Conservation (phyloP, 345 rosid genomes). For the Citrus reticulata region DNA sequence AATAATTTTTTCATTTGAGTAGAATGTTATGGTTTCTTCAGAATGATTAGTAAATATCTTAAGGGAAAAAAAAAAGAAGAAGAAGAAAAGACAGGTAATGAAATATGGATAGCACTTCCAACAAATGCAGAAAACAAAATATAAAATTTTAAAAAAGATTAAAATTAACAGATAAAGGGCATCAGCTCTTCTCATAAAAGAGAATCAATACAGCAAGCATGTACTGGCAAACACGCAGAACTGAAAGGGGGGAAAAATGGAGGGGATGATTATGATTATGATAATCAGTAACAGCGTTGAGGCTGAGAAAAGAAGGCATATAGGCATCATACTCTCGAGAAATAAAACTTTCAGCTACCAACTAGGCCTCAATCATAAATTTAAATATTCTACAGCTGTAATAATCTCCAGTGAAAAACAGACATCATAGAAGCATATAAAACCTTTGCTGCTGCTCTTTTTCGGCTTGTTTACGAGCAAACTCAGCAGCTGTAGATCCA, state of each 20-base stretch:
- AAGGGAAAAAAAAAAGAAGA: not conserved
- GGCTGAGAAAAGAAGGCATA: not conserved
- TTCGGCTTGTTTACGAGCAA: conserved; percentile 81
- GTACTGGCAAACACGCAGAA: not conserved
- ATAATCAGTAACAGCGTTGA: not conserved
- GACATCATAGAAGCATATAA: conserved; percentile 15
- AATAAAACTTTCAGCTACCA: not conserved
- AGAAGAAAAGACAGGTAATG: not conserved
- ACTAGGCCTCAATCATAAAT: conserved; percentile 1
- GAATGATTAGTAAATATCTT: not conserved
- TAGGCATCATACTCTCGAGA: not conserved
- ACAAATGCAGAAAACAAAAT: not conserved
- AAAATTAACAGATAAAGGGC: not conserved
- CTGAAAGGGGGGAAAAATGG: too few species aligned
- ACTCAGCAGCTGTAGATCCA: conserved; percentile 93
- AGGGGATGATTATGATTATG: not conserved
- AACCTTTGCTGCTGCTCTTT: conserved; percentile 86
- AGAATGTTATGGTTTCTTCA: not conserved
- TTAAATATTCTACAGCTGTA: conserved; percentile 10
- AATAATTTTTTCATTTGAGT: not conserved
- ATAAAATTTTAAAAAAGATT: not conserved
- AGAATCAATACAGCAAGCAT: not conserved
- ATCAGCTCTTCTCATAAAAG: not conserved
- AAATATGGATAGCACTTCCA: not conserved
- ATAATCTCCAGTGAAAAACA: conserved; percentile 7